phyloP scores from a whole-genome alignment of 1,284 basidiomycete species.

The Taiwanofungus camphoratus region DNA sequence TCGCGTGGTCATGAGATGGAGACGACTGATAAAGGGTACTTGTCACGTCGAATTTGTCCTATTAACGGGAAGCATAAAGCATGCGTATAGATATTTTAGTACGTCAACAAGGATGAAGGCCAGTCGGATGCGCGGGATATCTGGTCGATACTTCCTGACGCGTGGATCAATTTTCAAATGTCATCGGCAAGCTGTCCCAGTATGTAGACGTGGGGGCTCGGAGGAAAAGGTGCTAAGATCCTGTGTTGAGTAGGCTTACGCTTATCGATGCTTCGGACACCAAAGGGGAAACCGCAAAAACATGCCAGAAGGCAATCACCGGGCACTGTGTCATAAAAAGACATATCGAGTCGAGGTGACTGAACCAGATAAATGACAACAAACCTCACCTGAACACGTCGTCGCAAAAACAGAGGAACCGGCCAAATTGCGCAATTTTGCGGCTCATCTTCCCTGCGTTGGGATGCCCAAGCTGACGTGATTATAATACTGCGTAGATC shows the following conservation, averaged over 20 bases:
- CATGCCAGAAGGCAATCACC: conserved; percentile 4
- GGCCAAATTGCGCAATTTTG: too few species aligned
- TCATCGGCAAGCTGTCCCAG: not conserved
- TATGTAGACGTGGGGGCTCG: not conserved
- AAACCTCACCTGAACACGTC: not conserved
- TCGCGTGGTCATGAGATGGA: conserved; percentile 20
- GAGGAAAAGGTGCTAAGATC: not conserved
- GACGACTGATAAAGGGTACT: too few species aligned
- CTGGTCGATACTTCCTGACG: not conserved
- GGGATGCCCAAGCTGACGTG: too few species aligned
- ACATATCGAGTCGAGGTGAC: not conserved
- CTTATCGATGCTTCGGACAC: conserved; percentile 10
- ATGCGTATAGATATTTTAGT: too few species aligned
- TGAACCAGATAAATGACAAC: conserved; percentile 2
- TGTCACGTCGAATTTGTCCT: too few species aligned
- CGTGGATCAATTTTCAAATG: not conserved
- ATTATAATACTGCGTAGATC: too few species aligned
- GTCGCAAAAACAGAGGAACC: conserved; percentile 2
- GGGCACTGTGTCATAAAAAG: conserved; percentile 2
- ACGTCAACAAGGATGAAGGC: too few species aligned
- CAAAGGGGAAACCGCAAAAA: not conserved
- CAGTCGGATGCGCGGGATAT: too few species aligned
- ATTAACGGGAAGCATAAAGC: too few species aligned
- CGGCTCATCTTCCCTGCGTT: too few species aligned
- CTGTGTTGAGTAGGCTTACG: not conserved